Percentiles rank a stretch among this genome's conserved stretches.
Evolutionary conservation across 495 filamentous ascomycete species (phyloP).

Genomic region (Aspergillus affinis): DNA sequence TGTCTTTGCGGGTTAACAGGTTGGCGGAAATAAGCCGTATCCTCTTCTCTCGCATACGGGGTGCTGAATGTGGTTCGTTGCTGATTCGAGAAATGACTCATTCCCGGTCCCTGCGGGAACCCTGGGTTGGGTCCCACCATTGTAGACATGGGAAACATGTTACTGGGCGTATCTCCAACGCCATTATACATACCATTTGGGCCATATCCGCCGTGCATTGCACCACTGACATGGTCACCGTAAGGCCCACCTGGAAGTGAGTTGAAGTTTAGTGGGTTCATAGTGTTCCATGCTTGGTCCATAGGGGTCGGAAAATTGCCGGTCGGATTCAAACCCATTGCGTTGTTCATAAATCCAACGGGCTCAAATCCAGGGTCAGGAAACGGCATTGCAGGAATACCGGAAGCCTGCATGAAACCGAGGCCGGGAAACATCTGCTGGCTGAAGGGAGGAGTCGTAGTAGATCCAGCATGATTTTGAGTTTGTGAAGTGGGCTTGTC

Average conservation of each 20-base stretch:
- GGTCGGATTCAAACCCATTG: slow-evolving; percentile 46
- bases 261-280: slow-evolving; percentile 51
- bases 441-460: slow-evolving; percentile 29
- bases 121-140: slow-evolving; percentile 29
- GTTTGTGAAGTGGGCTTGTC: slow-evolving; percentile 10
- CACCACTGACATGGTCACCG: slow-evolving; percentile 40
- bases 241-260: slow-evolving; percentile 46
- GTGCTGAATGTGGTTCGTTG: slow-evolving; percentile 66
- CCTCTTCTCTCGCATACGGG: slow-evolving; percentile 70
- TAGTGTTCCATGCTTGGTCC: slow-evolving; percentile 45
- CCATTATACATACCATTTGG: slow-evolving; percentile 40
- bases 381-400: slow-evolving; percentile 46
- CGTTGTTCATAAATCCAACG: slow-evolving; percentile 53
- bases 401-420: slow-evolving; percentile 28
- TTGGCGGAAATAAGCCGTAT: slow-evolving; percentile 92
- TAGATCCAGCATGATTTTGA: slow-evolving; percentile 19
- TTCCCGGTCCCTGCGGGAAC: slow-evolving; percentile 33
- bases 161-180: slow-evolving; percentile 40
- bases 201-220: slow-evolving; percentile 28
- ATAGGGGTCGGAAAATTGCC: slow-evolving; percentile 46
- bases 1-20: slow-evolving; percentile 94
- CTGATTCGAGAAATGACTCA: slow-evolving; percentile 64
- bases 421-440: slow-evolving; percentile 34
- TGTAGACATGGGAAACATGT: slow-evolving; percentile 38
- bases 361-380: slow-evolving; percentile 43